Evolutionary conservation across 495 filamentous ascomycete species (phyloP), one percentile per base, ranked within the genome.

Genomic region (Thozetella sp.): DNA sequence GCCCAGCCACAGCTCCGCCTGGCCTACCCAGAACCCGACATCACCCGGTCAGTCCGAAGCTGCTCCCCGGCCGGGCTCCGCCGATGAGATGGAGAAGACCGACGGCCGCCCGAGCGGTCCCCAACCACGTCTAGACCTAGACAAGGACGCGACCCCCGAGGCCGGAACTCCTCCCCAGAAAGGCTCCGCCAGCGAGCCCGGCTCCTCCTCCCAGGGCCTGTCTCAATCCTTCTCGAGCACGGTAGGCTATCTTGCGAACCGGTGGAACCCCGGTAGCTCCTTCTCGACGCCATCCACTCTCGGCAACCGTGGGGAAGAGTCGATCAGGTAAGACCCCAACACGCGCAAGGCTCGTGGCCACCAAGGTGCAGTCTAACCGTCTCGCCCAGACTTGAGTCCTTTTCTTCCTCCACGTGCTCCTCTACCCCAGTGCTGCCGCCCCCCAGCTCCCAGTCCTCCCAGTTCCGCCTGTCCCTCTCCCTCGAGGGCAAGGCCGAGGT

Each of bases 401-500:
- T 76, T 50, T 59, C 65, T 17, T 62, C 69, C 12, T 76, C 76
- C 27, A 63, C 71, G n/a, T 67, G 66, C 53, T 72, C 76, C 1
- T 63, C 64, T 10, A 48, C 67, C 3, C 55, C 65, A 24, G 53
- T 70, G 45, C 57, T 68, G 13, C 67, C 70, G 1, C 64, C 59
- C 3, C 69, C 70, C 26, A 66, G 66, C 25, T 68, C 73, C 2
- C 68, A 71, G 17, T 74, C 76, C 3, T 86, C 86, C 15, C 74
- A 72, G 27, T 72, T 90, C 26, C 78, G 87, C 48, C 67, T 97
- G 53, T 93, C 91, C 0, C 74, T 91, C 59, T 93, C 90, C 20
- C 80, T 90, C 52, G 92, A 96, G 56, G 93, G 93, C 55, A 91
- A 90, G 66, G 93, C 93, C 1, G 87, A 92, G 72, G 79, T 97